Evolutionary conservation across 768 basidiomycete genomes (phyloP), one percentile per base, ranked within the genome.

Genomic region (Clitopilus hobsonii): DNA sequence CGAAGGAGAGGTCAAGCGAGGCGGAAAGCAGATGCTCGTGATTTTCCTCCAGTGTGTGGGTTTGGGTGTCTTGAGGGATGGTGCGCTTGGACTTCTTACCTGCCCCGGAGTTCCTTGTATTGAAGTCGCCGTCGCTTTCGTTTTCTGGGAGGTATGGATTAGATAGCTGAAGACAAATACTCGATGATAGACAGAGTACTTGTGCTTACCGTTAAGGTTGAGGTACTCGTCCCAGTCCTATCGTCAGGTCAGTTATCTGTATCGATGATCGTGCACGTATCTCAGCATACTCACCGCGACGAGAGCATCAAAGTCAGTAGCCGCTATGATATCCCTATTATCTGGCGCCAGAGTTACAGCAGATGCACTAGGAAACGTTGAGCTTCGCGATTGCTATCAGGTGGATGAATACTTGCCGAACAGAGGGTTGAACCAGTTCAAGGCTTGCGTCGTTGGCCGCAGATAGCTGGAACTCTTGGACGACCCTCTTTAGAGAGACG

Each of bases 401-500:
- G 28, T 8, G 16, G 6, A 45, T 6, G 45, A 10, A 1, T 22
- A 65, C 76, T 55, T 63, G 90, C 90, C 82, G 80, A 23, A 83
- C 77, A 38, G 73, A 81, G 0, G 84, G 75, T 59, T 90, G 88
- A 18, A 75, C 75, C 83, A 93, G 85, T 65, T 92, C 86, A 25
- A 91, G 72, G 29, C 84, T 78, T 7, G 72, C 75, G 50, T 80
- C 80, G 41, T 70, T 66, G 1, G 73, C 69, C 11, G 75, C 64
- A 32, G 72, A 57, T 3, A 76, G 71, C 53, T 80, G 79, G 58
- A 88, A 60, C 54, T 94, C 86, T 58, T 86, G 78, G 30, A 91
- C 80, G 3, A 88, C 82, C 64, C 89, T 89, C 73, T 90, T 92
- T 47, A 96, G 74, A 10, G 86, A 78, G 32, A 83, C 74, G 59